Conservation (phyloP, 495 filamentous ascomycete genomes). For the Rhypophila decipiens region DNA sequence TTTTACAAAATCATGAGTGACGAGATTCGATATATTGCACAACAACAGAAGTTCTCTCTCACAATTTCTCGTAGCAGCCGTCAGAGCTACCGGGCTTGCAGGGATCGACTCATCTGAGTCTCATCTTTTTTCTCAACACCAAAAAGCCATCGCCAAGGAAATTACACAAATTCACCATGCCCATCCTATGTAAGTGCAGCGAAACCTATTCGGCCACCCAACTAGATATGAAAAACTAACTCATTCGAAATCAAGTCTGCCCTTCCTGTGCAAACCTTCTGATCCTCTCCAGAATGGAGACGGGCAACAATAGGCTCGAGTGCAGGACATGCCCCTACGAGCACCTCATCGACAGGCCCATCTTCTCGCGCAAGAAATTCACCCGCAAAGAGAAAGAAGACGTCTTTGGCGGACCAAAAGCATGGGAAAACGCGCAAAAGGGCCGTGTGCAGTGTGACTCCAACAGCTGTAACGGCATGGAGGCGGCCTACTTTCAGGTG, state of each 20-base stretch:
- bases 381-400: conserved; percentile 83
- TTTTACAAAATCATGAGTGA: no score
- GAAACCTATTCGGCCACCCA: no score
- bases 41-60: no score
- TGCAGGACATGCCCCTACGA: conserved; percentile 93
- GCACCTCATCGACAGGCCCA: conserved; percentile 62
- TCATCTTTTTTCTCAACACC: background rate
- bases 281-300: conserved; percentile 47
- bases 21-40: no score
- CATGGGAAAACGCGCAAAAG: conserved; percentile 87
- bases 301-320: conserved; percentile 62
- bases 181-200: conserved; percentile 63
- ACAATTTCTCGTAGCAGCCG: no score
- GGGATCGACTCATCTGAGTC: background rate
- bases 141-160: no score
- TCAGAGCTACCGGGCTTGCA: background rate
- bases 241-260: conserved; percentile 64
- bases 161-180: conserved; percentile 41
- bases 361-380: conserved; percentile 69
- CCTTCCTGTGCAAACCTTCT: conserved; percentile 89
- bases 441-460: conserved; percentile 67
- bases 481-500: conserved; percentile 91
- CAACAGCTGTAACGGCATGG: conserved; percentile 64
- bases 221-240: conserved; percentile 7
- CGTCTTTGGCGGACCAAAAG: conserved; percentile 78